Evolutionary conservation across 805 yeast genomes (phyloP).

Genomic region (Spathaspora girioi): DNA sequence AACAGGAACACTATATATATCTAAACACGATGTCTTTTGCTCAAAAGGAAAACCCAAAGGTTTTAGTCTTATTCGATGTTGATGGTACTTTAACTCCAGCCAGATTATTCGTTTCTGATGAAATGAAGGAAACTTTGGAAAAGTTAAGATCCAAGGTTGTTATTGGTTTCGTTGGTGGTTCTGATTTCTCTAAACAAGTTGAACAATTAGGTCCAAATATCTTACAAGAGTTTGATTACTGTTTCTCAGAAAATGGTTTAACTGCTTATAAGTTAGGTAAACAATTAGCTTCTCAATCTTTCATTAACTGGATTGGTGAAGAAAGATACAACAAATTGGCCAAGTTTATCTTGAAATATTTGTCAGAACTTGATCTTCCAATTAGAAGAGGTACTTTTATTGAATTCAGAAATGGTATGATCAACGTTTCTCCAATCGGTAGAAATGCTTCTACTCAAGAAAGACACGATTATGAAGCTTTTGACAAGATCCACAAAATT

Average conservation of each 20-base stretch:
- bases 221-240: slow-evolving; percentile 82
- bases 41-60: slow-evolving; percentile 76
- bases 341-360: slow-evolving; percentile 79
- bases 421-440: slow-evolving; percentile 96
- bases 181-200: slow-evolving; percentile 88
- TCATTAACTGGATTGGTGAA: slow-evolving; percentile 94
- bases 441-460: slow-evolving; percentile 95
- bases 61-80: slow-evolving; percentile 91
- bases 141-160: slow-evolving; percentile 88
- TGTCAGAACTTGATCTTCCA: slow-evolving; percentile 85
- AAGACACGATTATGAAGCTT: slow-evolving; percentile 88
- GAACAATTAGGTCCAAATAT: slow-evolving; percentile 90
- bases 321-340: slow-evolving; percentile 87
- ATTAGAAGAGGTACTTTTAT: slow-evolving; percentile 97
- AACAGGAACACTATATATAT: background rate
- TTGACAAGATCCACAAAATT: slow-evolving; percentile 73
- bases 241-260: slow-evolving; percentile 96
- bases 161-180: slow-evolving; percentile 97
- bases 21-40: slow-evolving; percentile 50
- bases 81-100: slow-evolving; percentile 99
- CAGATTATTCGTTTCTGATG: slow-evolving; percentile 72
- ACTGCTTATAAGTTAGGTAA: slow-evolving; percentile 94
- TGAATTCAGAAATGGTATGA: slow-evolving; percentile 99
- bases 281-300: slow-evolving; percentile 87
- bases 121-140: slow-evolving; percentile 67